phyloP scores from a whole-genome alignment of 345 rosid species.

The Populus tremula region DNA sequence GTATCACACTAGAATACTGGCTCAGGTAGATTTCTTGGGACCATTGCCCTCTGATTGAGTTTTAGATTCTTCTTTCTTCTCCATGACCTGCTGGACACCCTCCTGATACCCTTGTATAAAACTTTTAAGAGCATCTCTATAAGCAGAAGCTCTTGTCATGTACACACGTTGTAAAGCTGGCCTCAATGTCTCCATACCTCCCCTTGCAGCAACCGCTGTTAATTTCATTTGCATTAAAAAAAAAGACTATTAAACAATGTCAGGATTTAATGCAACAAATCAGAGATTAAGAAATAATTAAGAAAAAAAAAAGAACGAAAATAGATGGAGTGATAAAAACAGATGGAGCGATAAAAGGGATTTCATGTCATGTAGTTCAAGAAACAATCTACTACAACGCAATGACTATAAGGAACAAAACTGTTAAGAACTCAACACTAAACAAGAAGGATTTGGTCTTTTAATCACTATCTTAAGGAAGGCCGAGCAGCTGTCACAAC shows the following conservation, averaged over 20 bases:
- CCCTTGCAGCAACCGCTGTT: conserved; percentile 84
- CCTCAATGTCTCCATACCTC: conserved; percentile 86
- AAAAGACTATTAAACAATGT: neutral
- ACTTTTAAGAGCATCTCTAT: conserved; percentile 72
- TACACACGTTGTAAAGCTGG: conserved; percentile 86
- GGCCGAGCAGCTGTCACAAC: neutral
- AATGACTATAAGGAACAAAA: neutral
- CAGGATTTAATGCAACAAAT: conserved; percentile 7
- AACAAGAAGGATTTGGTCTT: neutral
- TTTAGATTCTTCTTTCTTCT: conserved; percentile 45
- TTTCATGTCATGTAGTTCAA: neutral
- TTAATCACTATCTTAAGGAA: neutral
- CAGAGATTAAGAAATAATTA: neutral
- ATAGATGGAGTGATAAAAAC: neutral
- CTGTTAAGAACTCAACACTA: neutral
- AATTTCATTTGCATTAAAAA: conserved; percentile 12
- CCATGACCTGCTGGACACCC: conserved; percentile 69
- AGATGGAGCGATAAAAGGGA: neutral
- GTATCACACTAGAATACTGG: neutral
- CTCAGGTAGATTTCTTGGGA: conserved; percentile 29
- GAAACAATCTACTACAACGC: neutral
- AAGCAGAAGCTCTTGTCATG: conserved; percentile 86
- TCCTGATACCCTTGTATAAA: conserved; percentile 77
- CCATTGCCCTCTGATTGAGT: conserved; percentile 26
- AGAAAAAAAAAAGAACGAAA: neutral